Conservation (phyloP, 495 filamentous ascomycete species). For the Penicillium ochrochloron region DNA sequence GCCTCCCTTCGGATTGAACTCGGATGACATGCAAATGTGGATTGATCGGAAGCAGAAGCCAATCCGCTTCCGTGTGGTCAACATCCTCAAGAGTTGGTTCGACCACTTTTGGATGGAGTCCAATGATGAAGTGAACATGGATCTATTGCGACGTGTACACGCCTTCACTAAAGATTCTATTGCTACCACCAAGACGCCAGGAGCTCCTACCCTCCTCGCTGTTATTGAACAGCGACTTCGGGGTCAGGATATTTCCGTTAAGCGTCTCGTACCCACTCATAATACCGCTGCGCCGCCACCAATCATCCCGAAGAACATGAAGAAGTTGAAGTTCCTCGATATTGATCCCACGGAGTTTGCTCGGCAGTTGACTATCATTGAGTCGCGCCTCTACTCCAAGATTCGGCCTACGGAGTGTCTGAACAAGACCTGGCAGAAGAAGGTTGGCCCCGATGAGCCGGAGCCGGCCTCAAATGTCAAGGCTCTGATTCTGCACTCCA, state of each 20-base stretch:
- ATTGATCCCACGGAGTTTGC: constrained; percentile 97
- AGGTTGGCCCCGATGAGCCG: constrained; percentile 76
- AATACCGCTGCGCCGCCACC: constrained; percentile 78
- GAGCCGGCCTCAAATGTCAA: constrained; percentile 96
- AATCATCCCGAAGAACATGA: constrained; percentile 98
- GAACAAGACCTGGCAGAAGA: constrained; percentile 99
- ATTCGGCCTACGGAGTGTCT: constrained; percentile 94
- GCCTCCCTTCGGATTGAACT: constrained; percentile 80
- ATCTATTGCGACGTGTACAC: constrained; percentile 85
- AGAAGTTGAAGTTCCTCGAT: constrained; percentile 98
- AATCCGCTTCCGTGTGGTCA: constrained; percentile 93
- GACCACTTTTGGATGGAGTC: constrained; percentile 99
- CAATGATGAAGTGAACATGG: constrained; percentile 76
- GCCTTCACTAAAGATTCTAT: constrained; percentile 90
- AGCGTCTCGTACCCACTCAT: constrained; percentile 83
- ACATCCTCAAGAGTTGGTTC: constrained; percentile 97
- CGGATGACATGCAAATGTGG: constrained; percentile 83
- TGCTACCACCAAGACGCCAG: constrained; percentile 88
- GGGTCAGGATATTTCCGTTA: constrained; percentile 86
- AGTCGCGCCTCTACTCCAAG: constrained; percentile 91
- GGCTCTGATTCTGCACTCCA: constrained; percentile 93
- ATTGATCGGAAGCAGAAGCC: constrained; percentile 92
- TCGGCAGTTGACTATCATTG: constrained; percentile 94
- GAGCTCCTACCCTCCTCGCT: constrained; percentile 76
- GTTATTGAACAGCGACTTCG: constrained; percentile 84